phyloP scores from a whole-genome alignment of 768 basidiomycete genomes.

The Pholiota molesta region DNA sequence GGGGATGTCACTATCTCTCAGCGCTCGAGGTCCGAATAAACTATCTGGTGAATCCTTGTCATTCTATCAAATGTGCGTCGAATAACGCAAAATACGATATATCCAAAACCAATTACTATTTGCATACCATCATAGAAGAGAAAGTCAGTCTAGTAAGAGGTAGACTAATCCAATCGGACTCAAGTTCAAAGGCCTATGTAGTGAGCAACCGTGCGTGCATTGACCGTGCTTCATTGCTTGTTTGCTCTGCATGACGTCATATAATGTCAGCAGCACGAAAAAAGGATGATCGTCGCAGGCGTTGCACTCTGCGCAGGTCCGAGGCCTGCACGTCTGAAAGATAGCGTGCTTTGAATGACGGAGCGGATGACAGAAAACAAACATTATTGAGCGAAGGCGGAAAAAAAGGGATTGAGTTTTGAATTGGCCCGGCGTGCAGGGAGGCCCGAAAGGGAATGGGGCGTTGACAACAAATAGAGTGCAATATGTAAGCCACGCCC shows the following conservation, averaged over 20 bases:
- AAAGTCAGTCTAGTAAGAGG: too few species aligned
- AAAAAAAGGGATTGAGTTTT: neutral
- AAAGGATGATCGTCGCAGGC: neutral
- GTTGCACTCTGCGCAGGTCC: neutral
- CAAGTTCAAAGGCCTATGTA: neutral
- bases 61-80: too few species aligned
- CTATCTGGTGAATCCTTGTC: too few species aligned
- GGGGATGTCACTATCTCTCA: too few species aligned
- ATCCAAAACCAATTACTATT: neutral
- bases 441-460: neutral
- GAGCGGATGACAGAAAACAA: neutral
- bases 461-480: conserved; percentile 6
- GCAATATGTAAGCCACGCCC: conserved; percentile 17
- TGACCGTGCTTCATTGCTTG: neutral
- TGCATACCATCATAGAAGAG: too few species aligned
- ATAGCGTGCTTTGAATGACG: neutral
- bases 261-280: neutral
- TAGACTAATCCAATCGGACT: neutral
- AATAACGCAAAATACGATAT: too few species aligned
- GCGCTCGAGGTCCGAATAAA: too few species aligned
- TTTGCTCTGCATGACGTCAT: neutral
- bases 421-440: neutral
- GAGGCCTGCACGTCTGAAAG: neutral
- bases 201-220: neutral
- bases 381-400: neutral